phyloP scores from a whole-genome alignment of 2,329 filamentous ascomycete species.

The Clonostachys rhizophaga region DNA sequence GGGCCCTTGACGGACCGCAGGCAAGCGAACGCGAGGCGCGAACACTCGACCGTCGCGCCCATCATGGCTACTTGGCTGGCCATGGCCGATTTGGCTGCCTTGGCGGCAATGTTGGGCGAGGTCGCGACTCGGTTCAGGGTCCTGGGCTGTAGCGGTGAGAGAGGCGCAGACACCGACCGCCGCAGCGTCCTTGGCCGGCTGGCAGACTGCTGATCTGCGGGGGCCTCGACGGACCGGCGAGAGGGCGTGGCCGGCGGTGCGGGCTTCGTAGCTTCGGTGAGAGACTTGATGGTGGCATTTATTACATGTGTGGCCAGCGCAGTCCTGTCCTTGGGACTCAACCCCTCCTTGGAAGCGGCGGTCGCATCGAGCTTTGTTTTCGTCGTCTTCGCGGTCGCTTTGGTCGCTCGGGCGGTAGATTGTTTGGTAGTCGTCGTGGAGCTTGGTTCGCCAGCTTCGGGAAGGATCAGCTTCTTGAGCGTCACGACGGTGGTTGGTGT shows the following conservation, averaged over 20 bases:
- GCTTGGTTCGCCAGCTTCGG: constrained; percentile 13
- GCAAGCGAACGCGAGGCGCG: constrained; percentile 61
- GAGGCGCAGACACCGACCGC: constrained; percentile 52
- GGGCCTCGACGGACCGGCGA: constrained; percentile 5
- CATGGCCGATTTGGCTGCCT: constrained; percentile 17
- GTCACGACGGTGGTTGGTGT: constrained; percentile 41
- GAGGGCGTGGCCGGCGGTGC: constrained; percentile 20
- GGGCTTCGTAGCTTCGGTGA: constrained; percentile 62
- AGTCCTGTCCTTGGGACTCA: constrained; percentile 48
- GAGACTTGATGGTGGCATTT: constrained; percentile 63
- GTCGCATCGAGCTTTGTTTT: constrained; percentile 9
- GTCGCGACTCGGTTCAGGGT: constrained; percentile 56
- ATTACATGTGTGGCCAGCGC: constrained; percentile 69
- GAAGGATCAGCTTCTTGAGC: constrained; percentile 39
- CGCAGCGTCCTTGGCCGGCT: constrained; percentile 29
- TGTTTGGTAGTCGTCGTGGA: background rate
- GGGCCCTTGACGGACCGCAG: constrained; percentile 54
- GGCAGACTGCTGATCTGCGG: constrained; percentile 15
- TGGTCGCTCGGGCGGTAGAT: constrained; percentile 14
- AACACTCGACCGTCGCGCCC: constrained; percentile 62
- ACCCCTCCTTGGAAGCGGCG: constrained; percentile 5
- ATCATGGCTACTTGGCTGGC: constrained; percentile 34
- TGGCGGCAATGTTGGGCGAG: constrained; percentile 35
- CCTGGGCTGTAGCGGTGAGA: constrained; percentile 57
- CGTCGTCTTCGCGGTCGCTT: constrained; percentile 17